These are phyloP conservation scores for Schrenkiella parvula DNA, from an alignment of 345 rosid genomes.

Conservation along the genomic window DNA sequence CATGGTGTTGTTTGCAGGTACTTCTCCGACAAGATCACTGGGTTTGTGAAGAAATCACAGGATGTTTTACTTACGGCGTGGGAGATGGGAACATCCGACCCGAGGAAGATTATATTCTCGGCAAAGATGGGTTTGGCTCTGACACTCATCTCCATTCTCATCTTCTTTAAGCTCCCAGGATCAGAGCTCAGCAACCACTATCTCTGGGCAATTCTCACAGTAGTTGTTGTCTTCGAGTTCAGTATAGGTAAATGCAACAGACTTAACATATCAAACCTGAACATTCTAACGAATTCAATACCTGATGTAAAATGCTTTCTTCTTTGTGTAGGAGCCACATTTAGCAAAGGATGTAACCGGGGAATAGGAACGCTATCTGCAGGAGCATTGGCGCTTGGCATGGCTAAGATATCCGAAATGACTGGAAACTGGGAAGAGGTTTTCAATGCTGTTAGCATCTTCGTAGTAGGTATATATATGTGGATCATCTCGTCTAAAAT, in stretches of 20 bases:
- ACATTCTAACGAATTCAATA: not conserved
- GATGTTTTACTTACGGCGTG: constrained; percentile 36
- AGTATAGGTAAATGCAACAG: constrained; percentile 54
- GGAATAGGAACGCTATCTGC: constrained; percentile 85
- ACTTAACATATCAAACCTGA: not conserved
- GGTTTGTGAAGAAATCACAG: constrained; percentile 7
- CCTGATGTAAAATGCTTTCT: not conserved
- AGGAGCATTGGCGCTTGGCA: constrained; percentile 77
- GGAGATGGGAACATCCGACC: constrained; percentile 75
- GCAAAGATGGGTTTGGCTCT: constrained; percentile 79
- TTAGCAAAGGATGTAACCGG: constrained; percentile 84
- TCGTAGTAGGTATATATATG: constrained; percentile 45
- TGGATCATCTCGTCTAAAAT: not conserved
- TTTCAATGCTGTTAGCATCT: constrained; percentile 64
- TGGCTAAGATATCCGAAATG: constrained; percentile 55
- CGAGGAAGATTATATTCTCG: constrained; percentile 73
- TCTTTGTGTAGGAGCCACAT: constrained; percentile 66
- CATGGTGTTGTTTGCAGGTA: constrained; percentile 22
- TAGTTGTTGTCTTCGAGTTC: constrained; percentile 81
- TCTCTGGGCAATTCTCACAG: constrained; percentile 88
- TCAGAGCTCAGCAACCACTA: constrained; percentile 54
- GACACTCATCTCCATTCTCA: constrained; percentile 54
- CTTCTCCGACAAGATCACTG: constrained; percentile 23
- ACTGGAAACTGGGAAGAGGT: constrained; percentile 65
- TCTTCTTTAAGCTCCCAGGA: constrained; percentile 59